Evolutionary conservation across 106 monocot genomes (phyloP), one percentile per base, ranked within the genome.

Genomic region (Dendrobium catenatum): DNA sequence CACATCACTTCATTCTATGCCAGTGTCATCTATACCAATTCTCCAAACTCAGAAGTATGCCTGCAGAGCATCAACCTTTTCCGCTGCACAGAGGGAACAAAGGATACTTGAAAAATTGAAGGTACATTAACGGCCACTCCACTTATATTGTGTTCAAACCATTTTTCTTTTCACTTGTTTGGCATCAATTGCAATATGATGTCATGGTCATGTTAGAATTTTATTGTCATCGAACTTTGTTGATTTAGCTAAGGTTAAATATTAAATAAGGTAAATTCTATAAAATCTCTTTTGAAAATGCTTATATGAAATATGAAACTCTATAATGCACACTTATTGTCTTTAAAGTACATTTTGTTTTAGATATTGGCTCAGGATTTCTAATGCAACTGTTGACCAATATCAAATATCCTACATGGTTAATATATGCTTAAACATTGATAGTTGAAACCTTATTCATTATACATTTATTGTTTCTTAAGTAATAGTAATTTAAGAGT

Each of bases 31-130:
- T 37, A 70, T 49, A 20, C 43, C 75, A 79, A 72, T 81, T 49
- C 81, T 80, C 76, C 56, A 24, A 64, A 27, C 56, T 31, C 72
- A 79, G 55, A 85, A 79, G 68, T 81, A 88, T 83, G 77, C 55
- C 33, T 54, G 80, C 43, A 22, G 76, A 42, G 31, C 74, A 55
- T 72, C 66, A 81, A 85, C 82, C 80, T 59, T 77, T 17, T 19
- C 73, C 75, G 77, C 67, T 75, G 70, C 67, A 18, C 80, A 13
- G 68, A 88, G 93, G 83, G 85, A 90, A 79, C 81, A 85, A 74
- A 85, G 85, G 42, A 93, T 93, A 83, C 74, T 86, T 31, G 76
- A 88, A 54, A 93, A 77, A 87, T 78, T 93, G 59, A 72, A 90
- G 93, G 93, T 93, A 42, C 76, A 49, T 24, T 49, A 49, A 20